Percentiles rank a stretch among this genome's conserved stretches.
Evolutionary conservation across 495 filamentous ascomycete species (phyloP).

Genomic region (Aspergillus sclerotiicarbonarius): DNA sequence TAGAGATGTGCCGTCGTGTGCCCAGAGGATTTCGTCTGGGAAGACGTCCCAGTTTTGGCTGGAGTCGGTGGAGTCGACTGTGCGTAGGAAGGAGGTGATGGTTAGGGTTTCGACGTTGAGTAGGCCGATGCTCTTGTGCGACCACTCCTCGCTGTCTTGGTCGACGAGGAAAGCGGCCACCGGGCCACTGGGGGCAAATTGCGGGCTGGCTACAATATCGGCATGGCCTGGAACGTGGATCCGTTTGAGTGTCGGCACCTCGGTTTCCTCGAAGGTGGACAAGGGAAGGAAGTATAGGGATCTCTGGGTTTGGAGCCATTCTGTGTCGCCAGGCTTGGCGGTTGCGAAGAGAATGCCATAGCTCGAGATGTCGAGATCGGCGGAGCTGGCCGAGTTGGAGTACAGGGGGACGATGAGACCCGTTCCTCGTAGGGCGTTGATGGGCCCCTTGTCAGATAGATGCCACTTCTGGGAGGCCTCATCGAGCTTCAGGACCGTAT

Average conservation of each 20-base stretch:
- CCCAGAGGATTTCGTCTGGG: not conserved
- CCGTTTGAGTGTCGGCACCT: not conserved
- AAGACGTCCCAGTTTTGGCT: not conserved
- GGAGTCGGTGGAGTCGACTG: not conserved
- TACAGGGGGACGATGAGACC: not conserved
- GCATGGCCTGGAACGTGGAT: not conserved
- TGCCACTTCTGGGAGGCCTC: not conserved
- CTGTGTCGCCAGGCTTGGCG: not conserved
- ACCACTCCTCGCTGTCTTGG: slow-evolving; percentile 1
- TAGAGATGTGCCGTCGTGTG: not conserved
- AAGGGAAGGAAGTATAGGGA: not conserved
- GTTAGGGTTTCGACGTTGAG: not conserved
- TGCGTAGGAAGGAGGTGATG: not conserved
- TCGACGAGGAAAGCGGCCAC: not conserved
- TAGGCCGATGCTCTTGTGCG: not conserved
- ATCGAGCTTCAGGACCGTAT: not conserved
- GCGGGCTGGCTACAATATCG: not conserved
- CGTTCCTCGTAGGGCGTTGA: not conserved
- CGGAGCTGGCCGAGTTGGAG: not conserved
- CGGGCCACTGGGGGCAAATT: not conserved
- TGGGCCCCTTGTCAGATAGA: not conserved
- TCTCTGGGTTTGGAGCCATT: not conserved
- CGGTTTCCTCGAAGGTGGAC: slow-evolving; percentile 2
- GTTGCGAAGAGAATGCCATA: not conserved
- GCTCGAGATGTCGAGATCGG: not conserved